These are phyloP conservation scores for Trypanosoma conorhini DNA, from an alignment of 208 protist genomes.

Conservation along the genomic window DNA sequence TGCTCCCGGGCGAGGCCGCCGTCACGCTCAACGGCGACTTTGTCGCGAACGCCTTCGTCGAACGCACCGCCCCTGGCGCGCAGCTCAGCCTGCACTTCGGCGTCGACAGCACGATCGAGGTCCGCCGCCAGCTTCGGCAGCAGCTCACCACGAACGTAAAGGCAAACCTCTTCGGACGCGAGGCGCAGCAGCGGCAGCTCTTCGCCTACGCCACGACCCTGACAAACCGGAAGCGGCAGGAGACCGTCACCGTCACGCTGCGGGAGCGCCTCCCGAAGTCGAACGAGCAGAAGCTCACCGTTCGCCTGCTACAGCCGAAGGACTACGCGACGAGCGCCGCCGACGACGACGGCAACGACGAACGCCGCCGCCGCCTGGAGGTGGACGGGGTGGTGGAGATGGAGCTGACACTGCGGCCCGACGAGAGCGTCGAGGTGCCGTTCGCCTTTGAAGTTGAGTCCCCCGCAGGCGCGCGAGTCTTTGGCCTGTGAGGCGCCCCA, in stretches of 20 bases:
- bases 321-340: neutral
- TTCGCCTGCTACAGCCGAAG: slow-evolving; percentile 32
- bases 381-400: slow-evolving; percentile 31
- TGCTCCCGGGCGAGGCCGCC: slow-evolving; percentile 25
- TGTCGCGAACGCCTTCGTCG: slow-evolving; percentile 20
- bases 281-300: slow-evolving; percentile 29
- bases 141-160: slow-evolving; percentile 10
- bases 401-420: slow-evolving; percentile 16
- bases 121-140: slow-evolving; percentile 22
- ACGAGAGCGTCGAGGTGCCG: neutral
- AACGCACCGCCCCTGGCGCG: slow-evolving; percentile 25
- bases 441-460: slow-evolving; percentile 33
- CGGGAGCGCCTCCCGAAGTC: slow-evolving; percentile 34
- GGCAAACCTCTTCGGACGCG: slow-evolving; percentile 15
- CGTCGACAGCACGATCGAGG: slow-evolving; percentile 27
- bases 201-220: slow-evolving; percentile 27
- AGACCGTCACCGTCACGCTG: slow-evolving; percentile 20
- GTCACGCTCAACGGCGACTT: slow-evolving; percentile 34
- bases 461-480: slow-evolving; percentile 7
- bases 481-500: slow-evolving; percentile 9
- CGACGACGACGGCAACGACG: slow-evolving; percentile 1
- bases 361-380: slow-evolving; percentile 18
- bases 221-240: slow-evolving; percentile 26
- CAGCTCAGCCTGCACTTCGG: slow-evolving; percentile 30
- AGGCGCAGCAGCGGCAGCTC: slow-evolving; percentile 9